Conservation (phyloP, 2,329 filamentous ascomycete species). For the Nigrospora osmanthi region DNA sequence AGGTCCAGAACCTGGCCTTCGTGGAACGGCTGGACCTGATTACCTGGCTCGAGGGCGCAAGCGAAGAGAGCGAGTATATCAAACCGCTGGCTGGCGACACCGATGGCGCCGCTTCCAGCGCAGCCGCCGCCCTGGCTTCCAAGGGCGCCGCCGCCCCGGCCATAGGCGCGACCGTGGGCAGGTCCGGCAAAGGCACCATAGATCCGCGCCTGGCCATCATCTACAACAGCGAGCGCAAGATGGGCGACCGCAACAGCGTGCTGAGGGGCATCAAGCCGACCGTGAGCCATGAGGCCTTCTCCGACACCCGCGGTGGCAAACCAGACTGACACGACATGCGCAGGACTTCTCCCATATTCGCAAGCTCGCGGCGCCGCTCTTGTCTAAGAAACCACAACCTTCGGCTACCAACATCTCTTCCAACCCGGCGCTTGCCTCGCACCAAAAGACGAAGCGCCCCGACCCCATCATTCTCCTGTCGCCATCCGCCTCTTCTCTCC, state of each 20-base stretch:
- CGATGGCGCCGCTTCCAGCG: slow-evolving; percentile 36
- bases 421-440: slow-evolving; percentile 42
- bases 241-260: slow-evolving; percentile 87
- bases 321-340: neutral
- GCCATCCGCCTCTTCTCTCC: slow-evolving; percentile 86
- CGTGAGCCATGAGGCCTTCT: slow-evolving; percentile 39
- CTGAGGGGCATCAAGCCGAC: slow-evolving; percentile 83
- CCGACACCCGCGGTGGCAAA: too few species aligned
- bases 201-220: slow-evolving; percentile 82
- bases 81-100: slow-evolving; percentile 67
- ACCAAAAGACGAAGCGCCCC: slow-evolving; percentile 46
- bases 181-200: slow-evolving; percentile 57
- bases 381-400: slow-evolving; percentile 50
- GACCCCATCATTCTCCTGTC: slow-evolving; percentile 96
- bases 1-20: slow-evolving; percentile 83
- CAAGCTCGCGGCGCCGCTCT: slow-evolving; percentile 74
- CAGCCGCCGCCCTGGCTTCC: slow-evolving; percentile 26
- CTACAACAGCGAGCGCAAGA: slow-evolving; percentile 82
- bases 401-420: slow-evolving; percentile 25
- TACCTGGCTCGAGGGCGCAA: slow-evolving; percentile 86
- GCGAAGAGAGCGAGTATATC: slow-evolving; percentile 89
- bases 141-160: slow-evolving; percentile 30
- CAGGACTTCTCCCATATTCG: slow-evolving; percentile 95
- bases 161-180: slow-evolving; percentile 35
- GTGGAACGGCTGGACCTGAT: slow-evolving; percentile 87